Conservation (phyloP, 495 filamentous ascomycete genomes). For the Mycothermus thermophilus region DNA sequence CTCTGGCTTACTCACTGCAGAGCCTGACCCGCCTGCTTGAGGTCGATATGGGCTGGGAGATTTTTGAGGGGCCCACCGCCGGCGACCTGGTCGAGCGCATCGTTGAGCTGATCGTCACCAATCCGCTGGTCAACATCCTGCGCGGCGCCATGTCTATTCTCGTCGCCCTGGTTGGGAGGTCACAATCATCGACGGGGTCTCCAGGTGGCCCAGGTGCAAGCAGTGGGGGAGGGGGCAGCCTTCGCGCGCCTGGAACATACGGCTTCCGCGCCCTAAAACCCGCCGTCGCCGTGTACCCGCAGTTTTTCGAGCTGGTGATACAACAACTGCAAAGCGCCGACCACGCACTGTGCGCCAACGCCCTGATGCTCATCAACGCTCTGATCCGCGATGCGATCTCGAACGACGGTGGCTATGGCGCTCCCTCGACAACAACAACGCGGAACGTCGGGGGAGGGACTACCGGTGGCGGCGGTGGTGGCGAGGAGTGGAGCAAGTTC, state of each 20-base stretch:
- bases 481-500: conserved; percentile 85
- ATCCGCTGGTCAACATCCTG: conserved; percentile 93
- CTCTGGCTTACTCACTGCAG: conserved; percentile 84
- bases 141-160: conserved; percentile 93
- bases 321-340: conserved; percentile 80
- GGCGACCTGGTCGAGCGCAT: conserved; percentile 52
- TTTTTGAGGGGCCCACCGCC: conserved; percentile 37
- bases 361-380: conserved; percentile 86
- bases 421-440: conserved; percentile 21
- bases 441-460: neutral
- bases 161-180: conserved; percentile 80
- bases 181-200: conserved; percentile 32
- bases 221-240: too few species aligned
- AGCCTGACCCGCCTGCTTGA: conserved; percentile 76
- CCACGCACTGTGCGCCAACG: conserved; percentile 91
- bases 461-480: conserved; percentile 22
- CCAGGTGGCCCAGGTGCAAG: neutral
- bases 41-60: conserved; percentile 96
- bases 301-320: conserved; percentile 91
- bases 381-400: conserved; percentile 86
- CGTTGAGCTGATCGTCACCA: conserved; percentile 86
- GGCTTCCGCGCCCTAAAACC: conserved; percentile 87
- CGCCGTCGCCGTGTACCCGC: conserved; percentile 76
- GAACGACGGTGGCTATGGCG: conserved; percentile 38
- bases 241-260: conserved; percentile 41